A percentile compares a stretch with the other conserved stretches of the same genome.
These are phyloP conservation scores for Geotrichum restrictum DNA, from an alignment of 1,139 yeast species.

Conservation along the genomic window DNA sequence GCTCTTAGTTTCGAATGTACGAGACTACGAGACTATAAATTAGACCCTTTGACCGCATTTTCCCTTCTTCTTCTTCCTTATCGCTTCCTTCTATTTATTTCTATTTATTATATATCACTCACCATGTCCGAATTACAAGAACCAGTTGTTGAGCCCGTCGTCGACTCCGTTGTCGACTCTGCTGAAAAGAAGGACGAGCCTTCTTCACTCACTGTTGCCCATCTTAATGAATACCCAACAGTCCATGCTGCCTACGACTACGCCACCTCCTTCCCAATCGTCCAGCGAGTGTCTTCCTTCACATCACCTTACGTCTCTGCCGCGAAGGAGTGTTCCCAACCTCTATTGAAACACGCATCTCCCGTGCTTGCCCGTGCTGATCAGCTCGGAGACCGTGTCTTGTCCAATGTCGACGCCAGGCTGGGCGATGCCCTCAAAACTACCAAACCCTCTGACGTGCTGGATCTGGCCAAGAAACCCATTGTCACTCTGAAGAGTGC, in stretches of 20 bases:
- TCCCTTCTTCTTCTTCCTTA: background rate
- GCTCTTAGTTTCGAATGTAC: no score
- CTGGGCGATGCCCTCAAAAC: conserved; percentile 37
- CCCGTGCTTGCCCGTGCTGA: conserved; percentile 38
- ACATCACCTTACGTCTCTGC: conserved; percentile 54
- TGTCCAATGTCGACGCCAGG: conserved; percentile 36
- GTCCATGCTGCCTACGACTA: conserved; percentile 58
- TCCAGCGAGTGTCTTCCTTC: conserved; percentile 55
- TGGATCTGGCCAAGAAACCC: conserved; percentile 36
- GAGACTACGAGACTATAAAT: no score
- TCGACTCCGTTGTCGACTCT: background rate
- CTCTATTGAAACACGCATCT: conserved; percentile 35
- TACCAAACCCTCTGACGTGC: conserved; percentile 38
- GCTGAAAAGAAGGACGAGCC: background rate
- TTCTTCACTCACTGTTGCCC: conserved; percentile 38
- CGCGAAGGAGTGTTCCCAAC: conserved; percentile 37
- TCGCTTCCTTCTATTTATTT: background rate
- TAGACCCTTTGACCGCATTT: background rate
- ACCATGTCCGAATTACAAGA: background rate
- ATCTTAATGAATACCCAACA: conserved; percentile 53
- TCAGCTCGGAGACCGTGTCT: conserved; percentile 37
- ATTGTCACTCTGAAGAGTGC: conserved; percentile 33
- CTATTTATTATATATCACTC: background rate
- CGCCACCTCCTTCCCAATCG: conserved; percentile 56
- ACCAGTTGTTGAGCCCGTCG: background rate